phyloP scores from a whole-genome alignment of 768 basidiomycete species.

The Suillus lakei region DNA sequence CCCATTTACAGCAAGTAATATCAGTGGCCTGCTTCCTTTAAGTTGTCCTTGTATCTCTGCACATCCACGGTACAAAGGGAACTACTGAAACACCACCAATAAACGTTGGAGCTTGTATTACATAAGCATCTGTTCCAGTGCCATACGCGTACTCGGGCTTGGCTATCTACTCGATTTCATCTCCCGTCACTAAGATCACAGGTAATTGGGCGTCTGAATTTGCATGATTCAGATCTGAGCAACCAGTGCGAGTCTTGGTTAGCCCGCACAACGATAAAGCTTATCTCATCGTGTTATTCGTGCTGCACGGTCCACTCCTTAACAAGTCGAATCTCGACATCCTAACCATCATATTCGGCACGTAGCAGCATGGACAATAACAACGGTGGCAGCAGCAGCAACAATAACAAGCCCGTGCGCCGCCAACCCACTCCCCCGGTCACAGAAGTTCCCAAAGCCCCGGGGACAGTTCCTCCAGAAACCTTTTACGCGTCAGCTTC shows the following conservation, averaged over 20 bases:
- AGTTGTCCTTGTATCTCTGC: not conserved
- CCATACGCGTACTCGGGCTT: not conserved
- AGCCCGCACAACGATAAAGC: conserved; percentile 2
- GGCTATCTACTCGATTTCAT: conserved; percentile 12
- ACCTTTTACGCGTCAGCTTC: conserved; percentile 32
- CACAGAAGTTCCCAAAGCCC: conserved; percentile 42
- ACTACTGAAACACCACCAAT: too few relatives aligned
- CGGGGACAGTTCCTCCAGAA: conserved; percentile 29
- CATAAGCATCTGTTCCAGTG: conserved; percentile 24
- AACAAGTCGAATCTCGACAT: not conserved
- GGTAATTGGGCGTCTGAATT: conserved; percentile 1
- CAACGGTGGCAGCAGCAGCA: conserved; percentile 23
- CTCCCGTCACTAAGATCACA: conserved; percentile 15
- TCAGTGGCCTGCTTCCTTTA: not conserved
- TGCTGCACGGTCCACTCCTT: not conserved
- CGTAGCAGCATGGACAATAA: conserved; percentile 47
- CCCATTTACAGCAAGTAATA: not conserved
- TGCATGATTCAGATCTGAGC: conserved; percentile 20
- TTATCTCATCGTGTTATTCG: not conserved
- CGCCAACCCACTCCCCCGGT: conserved; percentile 44
- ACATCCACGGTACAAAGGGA: not conserved
- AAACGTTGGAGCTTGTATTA: conserved; percentile 20
- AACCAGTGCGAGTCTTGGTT: not conserved
- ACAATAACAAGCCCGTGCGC: conserved; percentile 42
- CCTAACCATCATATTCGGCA: not conserved